Evolutionary conservation across 2,329 filamentous ascomycete genomes (phyloP).

Genomic region (Calcarisporium arbuscula): DNA sequence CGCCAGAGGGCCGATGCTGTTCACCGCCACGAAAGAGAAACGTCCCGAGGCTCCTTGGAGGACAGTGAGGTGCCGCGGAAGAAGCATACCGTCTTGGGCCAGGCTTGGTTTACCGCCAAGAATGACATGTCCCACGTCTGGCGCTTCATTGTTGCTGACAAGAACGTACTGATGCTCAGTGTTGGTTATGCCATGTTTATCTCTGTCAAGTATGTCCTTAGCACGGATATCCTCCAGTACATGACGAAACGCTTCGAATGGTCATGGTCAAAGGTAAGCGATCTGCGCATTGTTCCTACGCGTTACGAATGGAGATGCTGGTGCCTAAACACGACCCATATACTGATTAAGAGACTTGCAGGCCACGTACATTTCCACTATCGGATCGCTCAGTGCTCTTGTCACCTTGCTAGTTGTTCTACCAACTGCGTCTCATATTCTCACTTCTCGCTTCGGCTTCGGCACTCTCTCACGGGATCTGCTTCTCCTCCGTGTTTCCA

Average conservation of each 20-base stretch:
- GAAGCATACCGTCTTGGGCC: slow-evolving; percentile 12
- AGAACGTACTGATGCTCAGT: slow-evolving; percentile 30
- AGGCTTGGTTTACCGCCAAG: slow-evolving; percentile 18
- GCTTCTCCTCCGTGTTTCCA: slow-evolving; percentile 28
- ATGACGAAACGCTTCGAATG: slow-evolving; percentile 44
- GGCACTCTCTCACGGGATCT: slow-evolving; percentile 32
- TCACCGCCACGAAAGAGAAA: slow-evolving; percentile 3
- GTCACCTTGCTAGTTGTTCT: slow-evolving; percentile 31
- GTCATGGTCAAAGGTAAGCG: slow-evolving; percentile 36
- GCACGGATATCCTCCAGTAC: slow-evolving; percentile 42
- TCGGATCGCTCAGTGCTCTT: slow-evolving; percentile 30
- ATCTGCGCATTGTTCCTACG: no score
- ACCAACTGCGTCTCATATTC: slow-evolving; percentile 24
- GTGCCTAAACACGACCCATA: not conserved
- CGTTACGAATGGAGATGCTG: not conserved
- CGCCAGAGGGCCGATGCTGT: slow-evolving; percentile 20
- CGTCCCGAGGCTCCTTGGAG: slow-evolving; percentile 2
- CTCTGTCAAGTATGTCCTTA: slow-evolving; percentile 23
- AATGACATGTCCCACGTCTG: slow-evolving; percentile 29
- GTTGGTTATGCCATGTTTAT: slow-evolving; percentile 21
- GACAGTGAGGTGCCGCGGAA: slow-evolving; percentile 3
- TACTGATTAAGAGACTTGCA: slow-evolving; percentile 10
- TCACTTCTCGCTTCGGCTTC: slow-evolving; percentile 24
- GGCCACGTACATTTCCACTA: slow-evolving; percentile 35
- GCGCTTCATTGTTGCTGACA: slow-evolving; percentile 33